phyloP scores from a whole-genome alignment of 768 basidiomycete species.

The Trametes cinnabarina region DNA sequence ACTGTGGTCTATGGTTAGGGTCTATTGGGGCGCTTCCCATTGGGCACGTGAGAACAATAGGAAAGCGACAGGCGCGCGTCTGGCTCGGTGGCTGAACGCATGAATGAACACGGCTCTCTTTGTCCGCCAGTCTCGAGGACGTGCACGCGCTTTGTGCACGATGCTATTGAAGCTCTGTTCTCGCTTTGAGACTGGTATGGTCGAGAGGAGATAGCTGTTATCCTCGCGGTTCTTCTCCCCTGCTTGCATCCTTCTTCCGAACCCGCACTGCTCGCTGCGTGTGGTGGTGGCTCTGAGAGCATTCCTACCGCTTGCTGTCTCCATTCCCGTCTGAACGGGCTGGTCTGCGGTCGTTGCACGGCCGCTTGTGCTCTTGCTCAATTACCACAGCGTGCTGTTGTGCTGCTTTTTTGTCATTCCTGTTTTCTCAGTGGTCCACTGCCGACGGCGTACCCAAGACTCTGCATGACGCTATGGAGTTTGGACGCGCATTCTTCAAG shows the following conservation, averaged over 20 bases:
- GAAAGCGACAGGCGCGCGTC: neutral
- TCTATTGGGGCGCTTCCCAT: neutral
- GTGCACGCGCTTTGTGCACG: slow-evolving; percentile 1
- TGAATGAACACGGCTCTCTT: neutral
- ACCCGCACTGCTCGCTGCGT: neutral
- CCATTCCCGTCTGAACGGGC: neutral
- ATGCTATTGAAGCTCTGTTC: neutral
- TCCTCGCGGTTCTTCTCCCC: neutral
- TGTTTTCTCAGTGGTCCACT: neutral
- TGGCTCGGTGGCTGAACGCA: neutral
- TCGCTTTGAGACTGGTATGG: neutral
- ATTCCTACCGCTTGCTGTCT: neutral
- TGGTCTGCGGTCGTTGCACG: neutral
- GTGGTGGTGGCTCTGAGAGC: slow-evolving; percentile 1
- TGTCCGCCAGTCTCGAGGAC: neutral
- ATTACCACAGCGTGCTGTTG: neutral
- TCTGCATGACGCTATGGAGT: slow-evolving; percentile 20
- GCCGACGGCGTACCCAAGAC: neutral
- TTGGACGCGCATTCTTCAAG: slow-evolving; percentile 24
- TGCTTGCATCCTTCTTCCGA: neutral
- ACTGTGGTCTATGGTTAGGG: slow-evolving; percentile 7
- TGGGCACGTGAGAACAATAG: slow-evolving; percentile 20
- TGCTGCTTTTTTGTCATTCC: neutral
- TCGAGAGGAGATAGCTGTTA: neutral
- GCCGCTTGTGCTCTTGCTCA: neutral